Evolutionary conservation across 208 protist genomes (phyloP).

Genomic region (Dictyostelium gargantuum): DNA sequence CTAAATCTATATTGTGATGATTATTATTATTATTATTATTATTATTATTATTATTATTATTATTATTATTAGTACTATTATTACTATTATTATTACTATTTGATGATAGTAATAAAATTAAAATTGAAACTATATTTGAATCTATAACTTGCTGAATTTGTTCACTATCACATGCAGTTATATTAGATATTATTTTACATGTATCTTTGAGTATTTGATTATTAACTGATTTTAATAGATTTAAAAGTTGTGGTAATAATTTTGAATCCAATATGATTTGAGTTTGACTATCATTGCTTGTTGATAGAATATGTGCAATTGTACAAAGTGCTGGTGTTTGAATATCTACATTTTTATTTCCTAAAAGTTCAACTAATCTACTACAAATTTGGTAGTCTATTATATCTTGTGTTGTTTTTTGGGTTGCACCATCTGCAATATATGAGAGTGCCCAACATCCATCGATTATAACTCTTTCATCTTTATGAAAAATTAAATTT

Average conservation of each 20-base stretch:
- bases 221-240: conserved; percentile 90
- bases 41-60: too few species aligned
- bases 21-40: too few species aligned
- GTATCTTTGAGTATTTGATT: conserved; percentile 95
- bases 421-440: conserved; percentile 58
- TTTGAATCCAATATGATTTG: conserved; percentile 92
- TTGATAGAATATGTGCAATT: conserved; percentile 99
- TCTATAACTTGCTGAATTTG: conserved; percentile 95
- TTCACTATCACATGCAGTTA: conserved; percentile 93
- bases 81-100: too few species aligned
- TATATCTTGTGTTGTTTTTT: conserved; percentile 64
- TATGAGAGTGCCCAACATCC: conserved; percentile 75
- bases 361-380: conserved; percentile 44
- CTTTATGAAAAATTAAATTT: conserved; percentile 88
- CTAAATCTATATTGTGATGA: conserved; percentile 90
- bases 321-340: conserved; percentile 94
- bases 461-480: conserved; percentile 85
- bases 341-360: neutral
- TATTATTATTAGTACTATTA: too few species aligned
- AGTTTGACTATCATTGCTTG: conserved; percentile 96
- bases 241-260: conserved; percentile 86
- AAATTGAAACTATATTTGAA: conserved; percentile 78
- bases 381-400: conserved; percentile 18
- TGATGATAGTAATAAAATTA: conserved; percentile 90
- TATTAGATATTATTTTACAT: conserved; percentile 99